These are phyloP conservation scores for Rhodotorula sp. DNA, from an alignment of 1,284 basidiomycete species.

Conservation along the genomic window DNA sequence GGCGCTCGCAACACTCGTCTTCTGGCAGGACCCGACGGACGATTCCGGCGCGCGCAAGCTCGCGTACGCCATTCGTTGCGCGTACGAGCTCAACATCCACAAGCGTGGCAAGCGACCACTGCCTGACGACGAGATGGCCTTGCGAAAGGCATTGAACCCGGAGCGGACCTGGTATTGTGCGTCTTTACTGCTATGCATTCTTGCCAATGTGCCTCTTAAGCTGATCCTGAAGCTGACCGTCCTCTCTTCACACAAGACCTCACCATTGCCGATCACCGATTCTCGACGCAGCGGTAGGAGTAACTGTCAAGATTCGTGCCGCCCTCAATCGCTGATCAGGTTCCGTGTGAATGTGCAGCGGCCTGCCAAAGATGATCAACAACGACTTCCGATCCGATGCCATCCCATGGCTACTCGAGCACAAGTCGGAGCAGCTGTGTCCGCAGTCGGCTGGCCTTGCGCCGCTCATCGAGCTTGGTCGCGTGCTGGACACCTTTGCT, in stretches of 20 bases:
- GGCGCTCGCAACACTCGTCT: constrained; percentile 10
- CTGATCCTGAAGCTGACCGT: not conserved
- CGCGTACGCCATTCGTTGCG: constrained; percentile 46
- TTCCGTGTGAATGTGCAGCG: not conserved
- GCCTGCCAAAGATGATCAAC: constrained; percentile 23
- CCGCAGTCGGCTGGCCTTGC: constrained; percentile 16
- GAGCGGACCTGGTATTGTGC: constrained; percentile 26
- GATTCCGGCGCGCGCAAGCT: constrained; percentile 22
- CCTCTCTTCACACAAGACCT: not conserved
- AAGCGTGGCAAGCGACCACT: constrained; percentile 35
- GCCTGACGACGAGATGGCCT: constrained; percentile 40
- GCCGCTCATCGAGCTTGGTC: constrained; percentile 18
- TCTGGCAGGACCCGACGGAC: constrained; percentile 36
- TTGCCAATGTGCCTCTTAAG: too few relatives aligned
- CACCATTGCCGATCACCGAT: constrained; percentile 21
- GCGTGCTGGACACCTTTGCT: constrained; percentile 24
- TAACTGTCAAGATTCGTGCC: not conserved
- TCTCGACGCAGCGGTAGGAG: constrained; percentile 12
- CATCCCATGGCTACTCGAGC: constrained; percentile 21
- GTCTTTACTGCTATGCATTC: not conserved
- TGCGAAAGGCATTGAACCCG: constrained; percentile 29
- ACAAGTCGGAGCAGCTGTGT: constrained; percentile 7
- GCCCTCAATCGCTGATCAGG: not conserved
- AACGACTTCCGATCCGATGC: constrained; percentile 6
- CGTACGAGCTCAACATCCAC: constrained; percentile 44